Conservation (phyloP, 495 filamentous ascomycete species). For the Bryoglossum gracile region DNA sequence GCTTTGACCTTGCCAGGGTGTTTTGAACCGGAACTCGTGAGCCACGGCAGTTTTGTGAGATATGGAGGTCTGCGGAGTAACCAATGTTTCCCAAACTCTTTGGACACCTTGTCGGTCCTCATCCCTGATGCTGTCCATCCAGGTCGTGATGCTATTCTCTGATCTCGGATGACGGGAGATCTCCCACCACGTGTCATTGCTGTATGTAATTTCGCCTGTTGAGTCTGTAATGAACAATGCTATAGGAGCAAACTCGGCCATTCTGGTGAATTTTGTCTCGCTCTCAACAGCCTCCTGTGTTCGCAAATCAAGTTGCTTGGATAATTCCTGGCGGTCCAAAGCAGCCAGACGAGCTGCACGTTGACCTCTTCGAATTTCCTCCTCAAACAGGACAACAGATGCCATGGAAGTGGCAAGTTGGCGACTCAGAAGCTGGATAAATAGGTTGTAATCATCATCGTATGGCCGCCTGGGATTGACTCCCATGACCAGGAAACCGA, state of each 20-base stretch:
- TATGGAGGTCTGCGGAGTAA: slow-evolving; percentile 46
- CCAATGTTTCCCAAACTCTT: slow-evolving; percentile 48
- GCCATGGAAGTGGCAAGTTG: slow-evolving; percentile 65
- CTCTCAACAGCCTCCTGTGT: slow-evolving; percentile 63
- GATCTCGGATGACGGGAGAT: slow-evolving; percentile 51
- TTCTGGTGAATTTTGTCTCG: slow-evolving; percentile 64
- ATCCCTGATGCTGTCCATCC: slow-evolving; percentile 59
- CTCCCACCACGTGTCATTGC: slow-evolving; percentile 63
- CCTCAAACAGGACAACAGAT: slow-evolving; percentile 65
- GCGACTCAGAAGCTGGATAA: slow-evolving; percentile 59
- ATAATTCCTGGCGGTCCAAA: slow-evolving; percentile 57
- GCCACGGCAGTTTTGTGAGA: slow-evolving; percentile 55
- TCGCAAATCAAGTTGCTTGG: slow-evolving; percentile 55
- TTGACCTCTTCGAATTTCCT: slow-evolving; percentile 62
- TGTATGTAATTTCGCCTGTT: slow-evolving; percentile 55
- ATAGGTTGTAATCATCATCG: slow-evolving; percentile 63
- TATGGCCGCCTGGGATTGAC: slow-evolving; percentile 62
- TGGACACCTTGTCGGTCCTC: slow-evolving; percentile 51
- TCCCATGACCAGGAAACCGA: slow-evolving; percentile 64
- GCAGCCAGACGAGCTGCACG: slow-evolving; percentile 58
- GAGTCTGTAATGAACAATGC: slow-evolving; percentile 66
- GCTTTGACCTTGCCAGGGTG: slow-evolving; percentile 49
- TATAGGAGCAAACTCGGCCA: slow-evolving; percentile 67
- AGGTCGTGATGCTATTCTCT: slow-evolving; percentile 41
- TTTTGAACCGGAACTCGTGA: slow-evolving; percentile 62